Evolutionary conservation across 1,139 yeast genomes (phyloP), one percentile per base, ranked within the genome.

Genomic region (Yamadazyma jaroonii): DNA sequence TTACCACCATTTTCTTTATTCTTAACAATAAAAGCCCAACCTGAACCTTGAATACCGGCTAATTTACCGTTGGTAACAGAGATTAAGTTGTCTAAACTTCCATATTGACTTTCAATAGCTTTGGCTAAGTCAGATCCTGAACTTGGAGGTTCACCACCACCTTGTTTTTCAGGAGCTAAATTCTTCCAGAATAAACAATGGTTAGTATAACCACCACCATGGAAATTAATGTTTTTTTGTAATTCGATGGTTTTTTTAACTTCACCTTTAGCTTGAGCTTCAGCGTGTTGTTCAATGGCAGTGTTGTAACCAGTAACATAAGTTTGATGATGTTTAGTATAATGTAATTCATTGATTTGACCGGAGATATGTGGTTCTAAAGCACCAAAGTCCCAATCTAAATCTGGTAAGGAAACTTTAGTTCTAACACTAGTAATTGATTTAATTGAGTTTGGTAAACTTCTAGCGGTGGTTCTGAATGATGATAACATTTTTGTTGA

Each of bases 1-100:
- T 43, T 42, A 40, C 61, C 59, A 33, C 73, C 73, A 42, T 66
- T 66, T 41, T 62, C 63, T 42, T 57, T 59, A 52, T 67, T 66
- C 54, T 67, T 65, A 37, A 66, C 74, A 34, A 71, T 59, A 49
- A 67, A 70, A 13, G 74, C 75, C 76, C 77, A 71, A 26, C 77
- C 77, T 3, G 74, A 64, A 35, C 76, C 76, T 53, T 71, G 77
- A 41, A 71, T 64, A 22, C 66, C 64, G 12, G 72, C 71, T 52
- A 71, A 63, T 50, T 66, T 62, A 37, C 60, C 51, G 44, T 69
- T 68, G 50, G 71, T 60, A 32, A 62, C 40, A 22, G 59, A 47
- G 48, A 64, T 67, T 54, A 71, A 68, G 38, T 56, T 55, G 25
- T 66, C 72, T 39, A 68, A 53, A 15, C 68, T 59, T 25, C 76